Conservation (phyloP, 192 early-diverging fungal genomes). For the Paraglomus brasilianum region DNA sequence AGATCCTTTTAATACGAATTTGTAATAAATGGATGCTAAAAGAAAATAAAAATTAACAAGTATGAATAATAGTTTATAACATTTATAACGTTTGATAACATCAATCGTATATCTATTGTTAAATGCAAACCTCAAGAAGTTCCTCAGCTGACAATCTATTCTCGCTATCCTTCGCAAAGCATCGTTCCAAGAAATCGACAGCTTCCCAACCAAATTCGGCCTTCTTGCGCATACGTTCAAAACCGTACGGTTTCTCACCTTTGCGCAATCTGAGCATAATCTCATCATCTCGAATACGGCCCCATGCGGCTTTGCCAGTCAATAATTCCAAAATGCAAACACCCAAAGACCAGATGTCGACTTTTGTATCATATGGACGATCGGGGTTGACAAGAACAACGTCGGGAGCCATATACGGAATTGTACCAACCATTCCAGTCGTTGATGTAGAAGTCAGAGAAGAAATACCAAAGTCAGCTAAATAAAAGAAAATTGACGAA, state of each 20-base stretch:
- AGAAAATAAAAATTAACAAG: neutral
- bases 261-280: conserved; percentile 15
- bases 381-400: conserved; percentile 18
- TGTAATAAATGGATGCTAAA: conserved; percentile 26
- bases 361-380: conserved; percentile 26
- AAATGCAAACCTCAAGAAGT: conserved; percentile 23
- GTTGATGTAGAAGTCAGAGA: conserved; percentile 31
- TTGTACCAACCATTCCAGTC: conserved; percentile 28
- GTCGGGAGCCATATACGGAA: conserved; percentile 32
- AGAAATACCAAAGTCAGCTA: conserved; percentile 29
- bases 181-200: conserved; percentile 23
- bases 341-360: conserved; percentile 31
- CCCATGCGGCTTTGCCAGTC: conserved; percentile 31
- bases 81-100: neutral
- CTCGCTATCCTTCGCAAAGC: conserved; percentile 3
- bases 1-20: neutral
- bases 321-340: conserved; percentile 29
- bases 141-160: conserved; percentile 23
- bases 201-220: conserved; percentile 29
- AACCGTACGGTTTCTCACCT: conserved; percentile 23
- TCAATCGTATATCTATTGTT: neutral
- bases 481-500: neutral
- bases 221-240: conserved; percentile 27
- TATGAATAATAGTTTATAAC: neutral
- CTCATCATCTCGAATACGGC: conserved; percentile 17